Evolutionary conservation across 495 filamentous ascomycete species (phyloP).

Genomic region (Penicillium goetzii): DNA sequence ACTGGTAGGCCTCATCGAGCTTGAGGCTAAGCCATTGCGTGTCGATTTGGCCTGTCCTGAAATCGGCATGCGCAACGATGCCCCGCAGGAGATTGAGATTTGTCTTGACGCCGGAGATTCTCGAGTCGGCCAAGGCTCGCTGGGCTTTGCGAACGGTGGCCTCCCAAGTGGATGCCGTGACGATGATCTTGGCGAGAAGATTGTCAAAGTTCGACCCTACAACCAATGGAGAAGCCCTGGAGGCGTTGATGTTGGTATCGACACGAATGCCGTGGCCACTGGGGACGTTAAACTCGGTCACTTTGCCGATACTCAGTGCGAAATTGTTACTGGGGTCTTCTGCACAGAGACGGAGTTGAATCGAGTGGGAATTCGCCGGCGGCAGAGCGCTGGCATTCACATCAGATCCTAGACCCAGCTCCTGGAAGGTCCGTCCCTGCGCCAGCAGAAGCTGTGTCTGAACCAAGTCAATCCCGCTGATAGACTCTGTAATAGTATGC

Average conservation of each 20-base stretch:
- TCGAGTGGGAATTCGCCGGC: constrained; percentile 41
- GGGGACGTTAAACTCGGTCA: constrained; percentile 56
- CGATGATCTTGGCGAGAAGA: constrained; percentile 63
- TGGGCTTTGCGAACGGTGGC: constrained; percentile 55
- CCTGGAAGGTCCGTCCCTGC: constrained; percentile 50
- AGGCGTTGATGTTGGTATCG: constrained; percentile 54
- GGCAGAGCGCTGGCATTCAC: constrained; percentile 36
- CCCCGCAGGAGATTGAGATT: constrained; percentile 57
- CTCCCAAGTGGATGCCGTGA: constrained; percentile 57
- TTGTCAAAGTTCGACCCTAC: constrained; percentile 63
- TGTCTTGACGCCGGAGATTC: constrained; percentile 57
- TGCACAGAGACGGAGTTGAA: constrained; percentile 62
- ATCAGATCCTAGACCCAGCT: constrained; percentile 42
- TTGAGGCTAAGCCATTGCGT: constrained; percentile 61
- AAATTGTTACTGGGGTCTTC: constrained; percentile 58
- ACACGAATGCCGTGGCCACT: constrained; percentile 59
- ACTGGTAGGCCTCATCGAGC: constrained; percentile 42
- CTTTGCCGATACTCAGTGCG: constrained; percentile 61
- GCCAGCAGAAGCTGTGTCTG: constrained; percentile 57
- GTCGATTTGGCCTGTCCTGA: constrained; percentile 49
- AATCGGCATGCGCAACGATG: constrained; percentile 54
- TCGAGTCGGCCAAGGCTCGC: constrained; percentile 57
- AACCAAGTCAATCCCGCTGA: constrained; percentile 60
- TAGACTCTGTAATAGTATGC: constrained; percentile 58
- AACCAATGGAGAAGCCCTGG: constrained; percentile 35